Conservation (phyloP, 208 protist species). For the Leishmania guyanensis region DNA sequence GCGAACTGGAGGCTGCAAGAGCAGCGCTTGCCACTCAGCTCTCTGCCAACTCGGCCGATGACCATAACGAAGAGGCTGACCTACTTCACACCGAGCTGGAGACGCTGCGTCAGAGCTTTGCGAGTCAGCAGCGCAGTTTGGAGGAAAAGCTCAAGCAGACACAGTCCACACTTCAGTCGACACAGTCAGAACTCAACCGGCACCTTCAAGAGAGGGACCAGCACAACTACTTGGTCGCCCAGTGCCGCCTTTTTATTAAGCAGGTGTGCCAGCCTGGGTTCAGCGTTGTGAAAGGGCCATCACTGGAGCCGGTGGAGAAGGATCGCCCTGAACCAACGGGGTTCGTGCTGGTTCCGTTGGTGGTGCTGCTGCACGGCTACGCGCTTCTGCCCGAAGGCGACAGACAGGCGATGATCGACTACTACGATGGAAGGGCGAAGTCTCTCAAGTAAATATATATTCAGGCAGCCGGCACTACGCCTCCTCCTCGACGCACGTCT, state of each 20-base stretch:
- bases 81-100: conserved; percentile 21
- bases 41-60: not conserved
- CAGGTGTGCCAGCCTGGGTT: conserved; percentile 84
- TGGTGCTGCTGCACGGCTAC: conserved; percentile 81
- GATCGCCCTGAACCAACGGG: conserved; percentile 67
- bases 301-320: conserved; percentile 76
- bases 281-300: conserved; percentile 79
- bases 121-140: conserved; percentile 35
- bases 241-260: conserved; percentile 79
- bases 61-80: conserved; percentile 6
- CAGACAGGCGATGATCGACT: conserved; percentile 63
- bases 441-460: not conserved
- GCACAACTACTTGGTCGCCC: conserved; percentile 53
- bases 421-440: conserved; percentile 52
- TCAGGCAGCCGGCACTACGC: not conserved
- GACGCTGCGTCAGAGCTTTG: conserved; percentile 18
- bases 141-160: conserved; percentile 33
- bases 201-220: conserved; percentile 31
- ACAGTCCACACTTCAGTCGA: conserved; percentile 28
- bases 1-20: conserved; percentile 4
- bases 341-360: conserved; percentile 82
- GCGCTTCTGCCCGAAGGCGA: conserved; percentile 68
- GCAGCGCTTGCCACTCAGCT: not conserved
- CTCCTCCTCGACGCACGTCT: not conserved
- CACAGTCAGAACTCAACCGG: conserved; percentile 14